A percentile compares a stretch with the other conserved stretches of the same genome.
These are phyloP conservation scores for Westerdykella sp. DNA, from an alignment of 2,329 filamentous ascomycete species.

Conservation along the genomic window DNA sequence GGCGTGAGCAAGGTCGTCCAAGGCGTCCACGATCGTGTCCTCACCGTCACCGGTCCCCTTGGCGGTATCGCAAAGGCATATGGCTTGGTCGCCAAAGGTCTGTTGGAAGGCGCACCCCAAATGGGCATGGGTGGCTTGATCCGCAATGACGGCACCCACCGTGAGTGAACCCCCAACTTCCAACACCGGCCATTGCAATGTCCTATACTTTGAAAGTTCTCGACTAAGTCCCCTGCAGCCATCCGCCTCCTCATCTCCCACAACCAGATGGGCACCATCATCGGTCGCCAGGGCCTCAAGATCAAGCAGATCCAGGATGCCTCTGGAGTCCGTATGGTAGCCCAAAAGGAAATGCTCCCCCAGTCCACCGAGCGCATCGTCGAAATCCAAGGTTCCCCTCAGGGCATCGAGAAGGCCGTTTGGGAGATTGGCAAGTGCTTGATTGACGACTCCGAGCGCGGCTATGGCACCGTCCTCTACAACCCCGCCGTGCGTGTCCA, in stretches of 20 bases:
- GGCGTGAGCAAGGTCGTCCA: conserved; percentile 98
- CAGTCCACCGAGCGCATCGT: conserved; percentile 98
- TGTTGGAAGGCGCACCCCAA: conserved; percentile 87
- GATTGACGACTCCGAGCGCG: conserved; percentile 95
- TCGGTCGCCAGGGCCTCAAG: conserved; percentile 90
- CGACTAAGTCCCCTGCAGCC: conserved; percentile 50
- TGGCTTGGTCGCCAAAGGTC: conserved; percentile 80
- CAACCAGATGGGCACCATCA: conserved; percentile 99
- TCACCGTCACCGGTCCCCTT: conserved; percentile 88
- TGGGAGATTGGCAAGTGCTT: conserved; percentile 99
- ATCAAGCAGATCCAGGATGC: conserved; percentile 99
- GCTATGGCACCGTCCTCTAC: conserved; percentile 94
- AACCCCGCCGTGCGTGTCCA: conserved; percentile 91
- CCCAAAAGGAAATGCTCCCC: conserved; percentile 98
- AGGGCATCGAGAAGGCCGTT: conserved; percentile 89
- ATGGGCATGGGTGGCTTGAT: conserved; percentile 94
- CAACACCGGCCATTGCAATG: not conserved
- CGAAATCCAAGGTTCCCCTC: conserved; percentile 89
- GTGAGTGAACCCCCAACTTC: conserved; percentile 54
- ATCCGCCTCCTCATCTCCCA: conserved; percentile 98
- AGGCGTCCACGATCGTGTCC: conserved; percentile 91
- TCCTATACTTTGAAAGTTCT: not conserved
- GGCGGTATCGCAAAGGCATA: conserved; percentile 89
- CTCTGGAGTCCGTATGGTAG: conserved; percentile 96
- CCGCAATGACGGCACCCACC: conserved; percentile 78